Percentiles rank a stretch among this genome's conserved stretches.
These are phyloP conservation scores for Ceratocystis destructans DNA, from an alignment of 2,329 filamentous ascomycete species.

Conservation along the genomic window DNA sequence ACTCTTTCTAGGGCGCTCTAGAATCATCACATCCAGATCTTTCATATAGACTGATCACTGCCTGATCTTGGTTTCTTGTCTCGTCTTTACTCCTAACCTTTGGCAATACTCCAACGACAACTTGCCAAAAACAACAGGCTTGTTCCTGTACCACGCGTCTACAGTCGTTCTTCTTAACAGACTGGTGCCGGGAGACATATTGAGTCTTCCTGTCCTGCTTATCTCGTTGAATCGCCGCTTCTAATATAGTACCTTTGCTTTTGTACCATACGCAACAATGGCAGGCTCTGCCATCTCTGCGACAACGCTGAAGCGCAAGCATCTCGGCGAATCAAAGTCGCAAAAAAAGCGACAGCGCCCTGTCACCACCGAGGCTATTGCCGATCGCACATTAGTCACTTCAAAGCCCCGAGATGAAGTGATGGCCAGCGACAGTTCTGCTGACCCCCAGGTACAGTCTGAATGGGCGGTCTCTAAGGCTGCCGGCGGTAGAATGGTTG, in stretches of 20 bases:
- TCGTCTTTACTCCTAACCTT: background rate
- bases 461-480: constrained; percentile 50
- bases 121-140: background rate
- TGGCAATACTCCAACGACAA: background rate
- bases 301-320: constrained; percentile 18
- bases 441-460: constrained; percentile 17
- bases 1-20: background rate
- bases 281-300: constrained; percentile 12
- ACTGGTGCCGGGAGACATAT: background rate
- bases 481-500: constrained; percentile 50
- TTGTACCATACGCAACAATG: constrained; percentile 8
- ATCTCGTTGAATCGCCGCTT: background rate
- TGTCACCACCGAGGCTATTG: constrained; percentile 10
- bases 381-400: constrained; percentile 15
- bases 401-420: background rate
- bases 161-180: background rate
- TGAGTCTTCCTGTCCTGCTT: background rate
- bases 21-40: background rate
- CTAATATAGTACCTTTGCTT: background rate
- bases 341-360: constrained; percentile 15
- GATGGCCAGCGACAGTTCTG: background rate
- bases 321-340: constrained; percentile 17
- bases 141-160: background rate
- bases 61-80: background rate
- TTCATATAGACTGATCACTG: background rate